Evolutionary conservation across 805 yeast genomes (phyloP).

Genomic region (Lipomyces orientalis): DNA sequence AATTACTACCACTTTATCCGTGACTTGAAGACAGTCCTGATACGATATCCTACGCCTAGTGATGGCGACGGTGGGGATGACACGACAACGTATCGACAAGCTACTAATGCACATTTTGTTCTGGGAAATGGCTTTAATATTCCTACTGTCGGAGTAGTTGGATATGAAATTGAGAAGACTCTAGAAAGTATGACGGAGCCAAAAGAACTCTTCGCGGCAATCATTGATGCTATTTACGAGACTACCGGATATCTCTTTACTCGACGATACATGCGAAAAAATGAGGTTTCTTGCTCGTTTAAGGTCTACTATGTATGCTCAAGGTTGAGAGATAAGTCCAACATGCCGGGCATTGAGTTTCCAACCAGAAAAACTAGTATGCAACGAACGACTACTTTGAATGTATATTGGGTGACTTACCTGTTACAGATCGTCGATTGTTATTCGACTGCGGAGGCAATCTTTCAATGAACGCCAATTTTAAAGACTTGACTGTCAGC

Average conservation of each 20-base stretch:
- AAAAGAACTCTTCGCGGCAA: conserved; percentile 18
- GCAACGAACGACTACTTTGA: too few relatives aligned
- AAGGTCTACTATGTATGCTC: conserved; percentile 27
- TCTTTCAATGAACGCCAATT: too few relatives aligned
- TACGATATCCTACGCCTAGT: background rate
- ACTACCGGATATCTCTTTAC: conserved; percentile 22
- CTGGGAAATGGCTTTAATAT: conserved; percentile 6
- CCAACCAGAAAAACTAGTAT: too few relatives aligned
- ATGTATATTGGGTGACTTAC: too few relatives aligned
- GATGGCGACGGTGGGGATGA: too few relatives aligned
- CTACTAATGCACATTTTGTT: conserved; percentile 12
- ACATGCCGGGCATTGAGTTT: too few relatives aligned
- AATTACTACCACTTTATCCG: conserved; percentile 23
- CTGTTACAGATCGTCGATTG: too few relatives aligned
- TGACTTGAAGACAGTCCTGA: conserved; percentile 17
- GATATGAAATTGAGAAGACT: background rate
- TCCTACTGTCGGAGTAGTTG: conserved; percentile 15
- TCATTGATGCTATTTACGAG: conserved; percentile 22
- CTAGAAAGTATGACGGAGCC: conserved; percentile 16
- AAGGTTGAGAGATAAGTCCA: conserved; percentile 8
- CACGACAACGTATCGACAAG: conserved; percentile 7
- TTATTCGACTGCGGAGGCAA: too few relatives aligned
- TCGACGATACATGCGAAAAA: conserved; percentile 19
- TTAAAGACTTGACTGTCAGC: too few relatives aligned
- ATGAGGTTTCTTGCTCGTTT: conserved; percentile 10